Evolutionary conservation across 1,284 basidiomycete genomes (phyloP), one percentile per base, ranked within the genome.

Genomic region (Anthracocystis panici-leucophaei): DNA sequence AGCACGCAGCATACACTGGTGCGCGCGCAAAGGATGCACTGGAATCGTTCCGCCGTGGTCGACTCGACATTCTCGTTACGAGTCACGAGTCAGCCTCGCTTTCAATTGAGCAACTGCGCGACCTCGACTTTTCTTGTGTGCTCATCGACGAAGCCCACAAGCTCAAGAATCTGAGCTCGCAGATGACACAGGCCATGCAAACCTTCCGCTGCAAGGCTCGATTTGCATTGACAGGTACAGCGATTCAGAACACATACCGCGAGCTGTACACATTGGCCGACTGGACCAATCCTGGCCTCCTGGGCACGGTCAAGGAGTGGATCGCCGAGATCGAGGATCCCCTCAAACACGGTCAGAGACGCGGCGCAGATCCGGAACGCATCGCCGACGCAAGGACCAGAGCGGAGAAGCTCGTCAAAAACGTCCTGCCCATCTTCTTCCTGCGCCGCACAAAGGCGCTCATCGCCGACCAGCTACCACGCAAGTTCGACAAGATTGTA

Each of bases 401-500:
- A 25, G 78, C 85, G 1, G 66, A 85, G 29, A 84, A 86, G 8
- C 85, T 95, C 58, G 90, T 88, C 52, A 88, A 90, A 57, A 89
- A 90, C 51, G 79, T 95, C 20, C 81, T 95, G 2, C 93, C 93
- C 0, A 85, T 88, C 14, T 92, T 91, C 83, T 94, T 93, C 85
- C 85, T 93, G 40, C 87, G 93, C 77, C 89, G 93, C 82, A 94
- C 92, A 16, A 95, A 94, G 79, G 89, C 90, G 35, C 90, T 94
- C 42, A 94, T 95, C 55, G 89, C 89, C 65, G 85, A 90, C 55
- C 92, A 94, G 90, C 88, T 95, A 14, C 93, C 93, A 0, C 87
- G 87, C 72, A 95, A 95, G 87, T 89, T 88, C 0, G 93, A 95
- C 78, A 88, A 93, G 80, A 91, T 95, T n/a, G 92, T 94, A 7